Evolutionary conservation across 805 yeast genomes (phyloP), one percentile per base, ranked within the genome.

Genomic region (Blastobotrys chiropterorum): DNA sequence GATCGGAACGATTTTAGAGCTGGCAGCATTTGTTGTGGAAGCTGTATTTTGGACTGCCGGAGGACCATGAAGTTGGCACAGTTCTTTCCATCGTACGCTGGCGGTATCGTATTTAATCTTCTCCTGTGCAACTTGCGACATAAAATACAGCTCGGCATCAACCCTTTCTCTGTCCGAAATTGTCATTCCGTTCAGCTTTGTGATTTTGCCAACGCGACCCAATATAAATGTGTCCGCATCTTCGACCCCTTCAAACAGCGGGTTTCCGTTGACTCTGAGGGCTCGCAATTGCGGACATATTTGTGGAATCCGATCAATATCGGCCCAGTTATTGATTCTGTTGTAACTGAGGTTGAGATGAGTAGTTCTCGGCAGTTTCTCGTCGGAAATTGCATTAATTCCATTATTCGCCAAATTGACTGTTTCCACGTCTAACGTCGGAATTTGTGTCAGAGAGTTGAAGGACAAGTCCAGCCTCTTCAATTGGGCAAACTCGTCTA

Each of bases 141-240:
- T 69, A 54, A 85, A 81, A 61, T 77, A 87, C 3, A 86, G 62
- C 63, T 89, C 96, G 0, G 86, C 84, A 56, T 83, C 85, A 3
- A 53, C 57, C 15, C 89, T 71, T 47, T 82, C 85, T 1, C 67
- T 72, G 0, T 44, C 51, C 2, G 69, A 61, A 6, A 87, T 67
- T 0, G 38, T 48, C 0, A 81, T 73, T 0, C 96, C 95, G 60
- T 90, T 82, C 13, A 89, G 66, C 20, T 65, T 67, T 0, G 46
- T 40, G 1, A 84, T 43, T 0, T 55, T 49, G 0, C 69, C 67
- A 42, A 71, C 65, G 21, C 86, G 66, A 1, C 82, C 82, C 16
- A 84, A 72, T 2, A 78, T 56, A 43, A 70, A 58, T 19, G 63
- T 60, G 3, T 62, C 62, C 13, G 53, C 54, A 11, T 60, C 62